Evolutionary conservation across 441 rosid species (phyloP).

Genomic region (Pelargonium exstipulatum): DNA sequence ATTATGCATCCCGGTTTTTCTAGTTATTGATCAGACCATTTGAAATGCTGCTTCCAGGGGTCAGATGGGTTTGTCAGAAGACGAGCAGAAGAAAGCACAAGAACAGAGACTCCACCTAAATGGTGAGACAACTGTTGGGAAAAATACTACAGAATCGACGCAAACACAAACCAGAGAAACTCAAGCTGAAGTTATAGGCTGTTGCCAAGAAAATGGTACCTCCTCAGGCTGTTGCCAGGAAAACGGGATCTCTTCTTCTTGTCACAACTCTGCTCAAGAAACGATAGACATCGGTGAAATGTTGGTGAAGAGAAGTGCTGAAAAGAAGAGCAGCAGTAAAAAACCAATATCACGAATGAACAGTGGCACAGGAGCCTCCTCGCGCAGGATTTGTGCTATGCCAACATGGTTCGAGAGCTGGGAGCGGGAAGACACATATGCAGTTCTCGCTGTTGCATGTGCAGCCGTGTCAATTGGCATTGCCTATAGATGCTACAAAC

Average conservation of each 20-base stretch:
- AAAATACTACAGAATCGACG: constrained; percentile 25
- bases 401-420: constrained; percentile 86
- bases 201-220: not conserved
- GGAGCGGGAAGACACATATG: constrained; percentile 90
- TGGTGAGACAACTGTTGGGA: constrained; percentile 31
- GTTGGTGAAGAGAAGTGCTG: constrained; percentile 38
- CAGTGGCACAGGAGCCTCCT: constrained; percentile 36
- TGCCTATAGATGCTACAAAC: constrained; percentile 77
- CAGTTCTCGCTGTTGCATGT: constrained; percentile 69
- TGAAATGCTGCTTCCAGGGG: constrained; percentile 52
- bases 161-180: constrained; percentile 30
- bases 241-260: constrained; percentile 53
- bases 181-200: constrained; percentile 27
- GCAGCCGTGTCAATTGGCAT: constrained; percentile 76
- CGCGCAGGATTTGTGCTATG: constrained; percentile 44
- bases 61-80: constrained; percentile 83
- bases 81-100: constrained; percentile 61
- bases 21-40: constrained; percentile 1
- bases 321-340: constrained; percentile 43
- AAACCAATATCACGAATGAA: constrained; percentile 29
- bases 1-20: not conserved
- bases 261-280: constrained; percentile 35
- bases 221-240: constrained; percentile 50
- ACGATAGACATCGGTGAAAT: constrained; percentile 26
- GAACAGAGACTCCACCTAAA: constrained; percentile 48